Base-by-base conservation (phyloP, 257 asterid species). In the Rehmannia glutinosa region DNA sequence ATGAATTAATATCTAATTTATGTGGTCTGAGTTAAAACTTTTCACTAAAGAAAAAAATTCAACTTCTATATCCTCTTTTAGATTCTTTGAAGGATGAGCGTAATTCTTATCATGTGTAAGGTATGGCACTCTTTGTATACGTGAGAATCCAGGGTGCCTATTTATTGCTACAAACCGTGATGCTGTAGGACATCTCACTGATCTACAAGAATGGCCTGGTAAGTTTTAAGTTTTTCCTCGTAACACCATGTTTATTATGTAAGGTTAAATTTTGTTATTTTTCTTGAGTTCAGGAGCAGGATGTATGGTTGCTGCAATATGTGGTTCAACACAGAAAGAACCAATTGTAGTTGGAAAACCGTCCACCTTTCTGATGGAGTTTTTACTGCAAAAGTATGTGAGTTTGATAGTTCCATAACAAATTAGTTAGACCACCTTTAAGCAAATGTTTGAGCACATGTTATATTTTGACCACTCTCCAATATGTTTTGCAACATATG, bases 201-300 rank as follows among this genome's bases (percentile, higher is more conserved):
- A 80, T 82, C 80, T 81, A 60, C 98, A 92, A 78, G 98, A 90
- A 76, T 90, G 90, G 92, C 96, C 96, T 23, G 98, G 98, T 86
- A 74, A 61, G 42, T 66, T 12, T 19, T 25, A 17, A 50, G 32
- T n/a, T n/a, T 35, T 45, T 39, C 21, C 67, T 13, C n/a, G 11
- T 28, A 67, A 57, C 27, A 36, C 45, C 51, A 66, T 35, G 39
- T 28, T 42, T 55, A 3, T 25, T 6, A 24, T 7, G 35, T 16
- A 32, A 53, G 50, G 15, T 4, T 1, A 5, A 32, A 59, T 4
- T 13, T 32, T 15, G 10, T 1, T 35, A n/a, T 49, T 6, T n/a
- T 47, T 51, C 60, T 77, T 16, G 79, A 56, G 36, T 75, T 63
- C 85, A 89, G 98, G 98, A 35, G 98, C 97, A 1, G 98, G 98